phyloP scores from a whole-genome alignment of 2,329 filamentous ascomycete genomes.

The Dryadomyces quercivorus region DNA sequence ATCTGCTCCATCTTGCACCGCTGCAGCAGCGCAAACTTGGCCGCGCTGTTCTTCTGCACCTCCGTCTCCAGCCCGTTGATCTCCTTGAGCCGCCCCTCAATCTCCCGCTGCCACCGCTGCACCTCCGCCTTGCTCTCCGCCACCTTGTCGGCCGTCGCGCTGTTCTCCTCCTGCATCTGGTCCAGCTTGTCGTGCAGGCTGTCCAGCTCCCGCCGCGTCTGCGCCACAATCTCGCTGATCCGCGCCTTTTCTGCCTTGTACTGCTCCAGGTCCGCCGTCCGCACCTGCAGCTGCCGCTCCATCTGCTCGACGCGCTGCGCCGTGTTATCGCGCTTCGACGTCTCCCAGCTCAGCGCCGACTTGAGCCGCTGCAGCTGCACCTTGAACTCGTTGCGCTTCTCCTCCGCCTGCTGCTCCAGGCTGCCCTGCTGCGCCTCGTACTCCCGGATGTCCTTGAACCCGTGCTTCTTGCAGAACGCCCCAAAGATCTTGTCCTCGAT shows the following conservation, averaged over 20 bases:
- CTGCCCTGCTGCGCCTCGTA: slow-evolving; percentile 92
- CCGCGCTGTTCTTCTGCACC: slow-evolving; percentile 72
- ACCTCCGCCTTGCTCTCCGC: slow-evolving; percentile 68
- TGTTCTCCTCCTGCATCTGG: slow-evolving; percentile 53
- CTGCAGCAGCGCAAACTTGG: slow-evolving; percentile 72
- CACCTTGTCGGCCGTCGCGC: slow-evolving; percentile 61
- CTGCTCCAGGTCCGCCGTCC: slow-evolving; percentile 55
- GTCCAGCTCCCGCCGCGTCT: slow-evolving; percentile 65
- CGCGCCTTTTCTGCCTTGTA: slow-evolving; percentile 61
- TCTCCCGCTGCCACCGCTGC: slow-evolving; percentile 71
- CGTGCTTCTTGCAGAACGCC: slow-evolving; percentile 73
- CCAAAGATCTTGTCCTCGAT: slow-evolving; percentile 85
- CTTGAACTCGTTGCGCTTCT: slow-evolving; percentile 78
- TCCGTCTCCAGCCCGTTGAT: slow-evolving; percentile 73
- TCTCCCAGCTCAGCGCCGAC: slow-evolving; percentile 45
- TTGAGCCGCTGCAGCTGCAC: slow-evolving; percentile 69
- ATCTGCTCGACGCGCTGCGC: slow-evolving; percentile 57
- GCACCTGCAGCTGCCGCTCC: slow-evolving; percentile 51
- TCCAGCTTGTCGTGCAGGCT: slow-evolving; percentile 61
- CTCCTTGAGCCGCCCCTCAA: slow-evolving; percentile 59
- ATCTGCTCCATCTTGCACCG: slow-evolving; percentile 92
- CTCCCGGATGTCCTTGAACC: slow-evolving; percentile 79
- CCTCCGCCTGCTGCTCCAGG: slow-evolving; percentile 76
- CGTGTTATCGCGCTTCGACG: slow-evolving; percentile 40
- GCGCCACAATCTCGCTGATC: slow-evolving; percentile 61